Evolutionary conservation across 2,329 filamentous ascomycete species (phyloP).

Genomic region (Claviceps maximensis): DNA sequence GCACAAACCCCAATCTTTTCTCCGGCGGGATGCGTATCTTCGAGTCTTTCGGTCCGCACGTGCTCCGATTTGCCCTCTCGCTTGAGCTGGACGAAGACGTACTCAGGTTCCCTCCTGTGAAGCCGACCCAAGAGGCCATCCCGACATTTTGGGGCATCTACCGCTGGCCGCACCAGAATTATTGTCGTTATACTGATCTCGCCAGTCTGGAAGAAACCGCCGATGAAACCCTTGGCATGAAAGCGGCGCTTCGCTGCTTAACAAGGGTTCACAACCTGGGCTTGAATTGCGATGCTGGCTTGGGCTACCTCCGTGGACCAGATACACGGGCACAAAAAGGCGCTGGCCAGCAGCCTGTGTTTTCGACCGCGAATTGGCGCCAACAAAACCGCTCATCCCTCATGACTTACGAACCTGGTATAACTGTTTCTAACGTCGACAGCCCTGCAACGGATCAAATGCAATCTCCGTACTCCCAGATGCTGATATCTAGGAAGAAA

Average conservation of each 20-base stretch:
- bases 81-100: slow-evolving; percentile 50
- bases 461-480: neutral
- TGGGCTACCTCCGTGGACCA: slow-evolving; percentile 53
- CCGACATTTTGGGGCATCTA: slow-evolving; percentile 52
- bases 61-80: slow-evolving; percentile 51
- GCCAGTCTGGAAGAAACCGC: slow-evolving; percentile 48
- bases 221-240: slow-evolving; percentile 50
- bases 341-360: slow-evolving; percentile 19
- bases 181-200: slow-evolving; percentile 45
- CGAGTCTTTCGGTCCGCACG: slow-evolving; percentile 44
- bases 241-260: slow-evolving; percentile 43
- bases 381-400: neutral
- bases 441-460: neutral
- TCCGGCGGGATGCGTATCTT: slow-evolving; percentile 47
- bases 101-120: slow-evolving; percentile 38
- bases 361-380: neutral
- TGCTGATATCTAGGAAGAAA: neutral
- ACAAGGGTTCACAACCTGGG: slow-evolving; percentile 47
- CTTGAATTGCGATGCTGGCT: slow-evolving; percentile 51
- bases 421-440: neutral
- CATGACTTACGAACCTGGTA: neutral
- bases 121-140: slow-evolving; percentile 39
- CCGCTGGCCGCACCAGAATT: slow-evolving; percentile 47
- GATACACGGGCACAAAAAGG: slow-evolving; percentile 38
- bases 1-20: slow-evolving; percentile 13